Percentiles rank a stretch among this genome's conserved stretches.
Evolutionary conservation across 164 flowering plant species (phyloP).

Genomic region (Amborella trichopoda): DNA sequence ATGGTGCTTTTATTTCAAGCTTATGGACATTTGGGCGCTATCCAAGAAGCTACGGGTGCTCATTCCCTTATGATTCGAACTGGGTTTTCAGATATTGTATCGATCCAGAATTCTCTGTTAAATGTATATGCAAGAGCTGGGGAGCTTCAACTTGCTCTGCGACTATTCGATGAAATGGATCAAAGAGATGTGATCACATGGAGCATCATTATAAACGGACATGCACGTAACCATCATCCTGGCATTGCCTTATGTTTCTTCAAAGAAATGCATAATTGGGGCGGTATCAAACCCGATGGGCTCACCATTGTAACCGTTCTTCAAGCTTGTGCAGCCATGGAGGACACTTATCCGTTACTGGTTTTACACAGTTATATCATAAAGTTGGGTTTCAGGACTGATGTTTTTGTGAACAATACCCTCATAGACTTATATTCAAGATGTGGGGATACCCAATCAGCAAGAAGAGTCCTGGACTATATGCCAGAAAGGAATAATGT

Average conservation of each 20-base stretch:
- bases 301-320: conserved; percentile 40
- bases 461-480: conserved; percentile 35
- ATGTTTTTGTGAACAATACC: conserved; percentile 60
- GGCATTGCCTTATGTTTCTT: conserved; percentile 33
- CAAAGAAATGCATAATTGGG: conserved; percentile 25
- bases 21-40: conserved; percentile 17
- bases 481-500: conserved; percentile 45
- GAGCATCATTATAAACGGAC: conserved; percentile 67
- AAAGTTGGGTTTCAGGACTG: conserved; percentile 33
- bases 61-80: conserved; percentile 46
- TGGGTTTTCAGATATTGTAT: conserved; percentile 29
- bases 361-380: conserved; percentile 36
- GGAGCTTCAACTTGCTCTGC: conserved; percentile 21
- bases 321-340: conserved; percentile 37
- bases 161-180: conserved; percentile 68
- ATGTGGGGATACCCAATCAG: conserved; percentile 33
- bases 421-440: conserved; percentile 66
- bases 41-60: conserved; percentile 20
- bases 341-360: conserved; percentile 27
- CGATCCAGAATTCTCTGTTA: conserved; percentile 60
- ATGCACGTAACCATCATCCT: conserved; percentile 29
- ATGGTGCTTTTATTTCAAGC: conserved; percentile 59
- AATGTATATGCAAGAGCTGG: conserved; percentile 25
- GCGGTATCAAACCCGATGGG: conserved; percentile 39
- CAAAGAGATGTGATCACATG: conserved; percentile 68